These are phyloP conservation scores for Inonotus hispidus DNA, from an alignment of 1,284 basidiomycete genomes.

Conservation along the genomic window DNA sequence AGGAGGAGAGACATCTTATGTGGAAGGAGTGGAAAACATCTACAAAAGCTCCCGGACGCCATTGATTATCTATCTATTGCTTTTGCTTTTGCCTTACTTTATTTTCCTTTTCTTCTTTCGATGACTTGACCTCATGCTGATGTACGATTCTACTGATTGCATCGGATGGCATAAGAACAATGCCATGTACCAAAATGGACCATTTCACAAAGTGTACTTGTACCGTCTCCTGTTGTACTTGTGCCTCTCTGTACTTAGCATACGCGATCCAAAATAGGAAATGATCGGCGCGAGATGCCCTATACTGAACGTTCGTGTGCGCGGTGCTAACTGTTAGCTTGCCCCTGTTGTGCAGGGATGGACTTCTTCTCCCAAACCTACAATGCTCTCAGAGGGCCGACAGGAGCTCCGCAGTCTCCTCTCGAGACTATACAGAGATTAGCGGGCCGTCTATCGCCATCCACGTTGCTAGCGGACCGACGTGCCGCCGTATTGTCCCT, in stretches of 20 bases:
- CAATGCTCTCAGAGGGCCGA: conserved; percentile 72
- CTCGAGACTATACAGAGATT: conserved; percentile 83
- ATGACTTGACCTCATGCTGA: not conserved
- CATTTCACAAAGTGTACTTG: not conserved
- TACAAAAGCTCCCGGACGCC: not conserved
- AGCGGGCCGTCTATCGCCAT: conserved; percentile 83
- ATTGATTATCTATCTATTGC: not conserved
- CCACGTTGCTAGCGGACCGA: conserved; percentile 83
- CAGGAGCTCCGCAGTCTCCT: conserved; percentile 76
- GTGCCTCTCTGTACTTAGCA: not conserved
- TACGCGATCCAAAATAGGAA: not conserved
- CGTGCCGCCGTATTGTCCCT: conserved; percentile 88
- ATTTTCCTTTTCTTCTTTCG: not conserved
- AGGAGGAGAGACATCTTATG: conserved; percentile 31
- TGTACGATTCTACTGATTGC: not conserved
- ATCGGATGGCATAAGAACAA: not conserved
- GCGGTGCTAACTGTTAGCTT: not conserved
- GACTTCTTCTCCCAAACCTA: conserved; percentile 80
- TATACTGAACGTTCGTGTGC: not conserved
- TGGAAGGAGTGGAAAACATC: conserved; percentile 13
- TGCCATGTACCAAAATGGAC: not conserved
- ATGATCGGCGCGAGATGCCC: no score
- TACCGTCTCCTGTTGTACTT: not conserved
- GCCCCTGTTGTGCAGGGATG: conserved; percentile 37
- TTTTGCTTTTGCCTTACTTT: not conserved